Evolutionary conservation across 2,329 filamentous ascomycete genomes (phyloP), one percentile per base, ranked within the genome.

Genomic region (Fusarium ambrosium): DNA sequence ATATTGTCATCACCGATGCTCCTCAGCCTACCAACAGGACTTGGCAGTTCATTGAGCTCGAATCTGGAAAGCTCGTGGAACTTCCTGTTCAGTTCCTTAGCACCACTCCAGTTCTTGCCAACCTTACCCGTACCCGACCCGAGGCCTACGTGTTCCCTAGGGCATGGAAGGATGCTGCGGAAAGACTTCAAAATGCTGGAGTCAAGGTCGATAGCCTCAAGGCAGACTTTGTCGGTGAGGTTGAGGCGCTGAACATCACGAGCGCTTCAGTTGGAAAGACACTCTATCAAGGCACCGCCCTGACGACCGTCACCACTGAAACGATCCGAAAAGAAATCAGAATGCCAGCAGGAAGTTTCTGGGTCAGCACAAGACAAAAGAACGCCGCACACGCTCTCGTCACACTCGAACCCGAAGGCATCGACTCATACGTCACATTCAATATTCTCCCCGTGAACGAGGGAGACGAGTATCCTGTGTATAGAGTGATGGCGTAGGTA

Each of bases 401-500:
- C 2, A 71, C 78, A 4, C 68, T 81, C 14, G 79, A 81, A 61
- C 79, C 79, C 0, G 79, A 81, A 62, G 77, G 74, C 10, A 72
- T 78, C 4, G 79, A 80, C 36, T 77, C 73, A 0, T 81, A 79
- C 41, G 72, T 73, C 2, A 76, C 73, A 0, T 80, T 81, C 2
- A 78, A 76, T 18, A 74, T 81, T 0, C 20, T 81, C 4, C 79
- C 78, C 0, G 73, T 80, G 0, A 70, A 58, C 13, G 69, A 36
- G 3, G 79, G 79, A 1, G 76, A 79, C 6, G 79, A 81, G 51
- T 81, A 80, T 27, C 79, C 79, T 4, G 74, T 81, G 0, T 81
- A 80, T 41, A 74, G 79, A 55, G 70, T 78, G 1, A 61, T 77
- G 56, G 56, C 56, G 18, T 94, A 91, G 91, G 24, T 45, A 45